Evolutionary conservation across 257 asterid genomes (phyloP).

Genomic region (Phtheirospermum japonicum): DNA sequence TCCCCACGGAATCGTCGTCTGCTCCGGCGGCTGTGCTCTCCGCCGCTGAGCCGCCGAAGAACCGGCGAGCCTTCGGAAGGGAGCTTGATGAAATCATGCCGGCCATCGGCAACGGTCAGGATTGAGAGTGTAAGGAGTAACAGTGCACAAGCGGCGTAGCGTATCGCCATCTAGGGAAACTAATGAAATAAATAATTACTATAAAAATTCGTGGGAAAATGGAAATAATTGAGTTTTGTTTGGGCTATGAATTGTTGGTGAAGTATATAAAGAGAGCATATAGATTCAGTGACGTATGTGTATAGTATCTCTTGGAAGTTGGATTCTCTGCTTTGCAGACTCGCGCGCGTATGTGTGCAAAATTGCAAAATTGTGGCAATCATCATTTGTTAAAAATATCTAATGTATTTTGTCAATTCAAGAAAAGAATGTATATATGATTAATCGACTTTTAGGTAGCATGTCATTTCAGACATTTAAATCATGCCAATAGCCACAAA

Average conservation of each 20-base stretch:
- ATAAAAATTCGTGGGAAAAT: no score
- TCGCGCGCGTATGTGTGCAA: background rate
- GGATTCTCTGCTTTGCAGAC: slow-evolving; percentile 28
- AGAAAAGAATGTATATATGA: no score
- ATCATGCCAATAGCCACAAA: no score
- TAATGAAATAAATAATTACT: no score
- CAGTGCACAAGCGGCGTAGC: slow-evolving; percentile 43
- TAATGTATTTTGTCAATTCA: background rate
- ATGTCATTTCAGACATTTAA: no score
- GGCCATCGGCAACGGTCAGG: slow-evolving; percentile 47
- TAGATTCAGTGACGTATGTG: no score
- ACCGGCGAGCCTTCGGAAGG: slow-evolving; percentile 60
- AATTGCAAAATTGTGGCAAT: no score
- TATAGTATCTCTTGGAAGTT: background rate
- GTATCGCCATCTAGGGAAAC: slow-evolving; percentile 42
- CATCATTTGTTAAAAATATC: background rate
- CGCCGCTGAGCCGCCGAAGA: slow-evolving; percentile 34
- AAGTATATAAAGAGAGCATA: no score
- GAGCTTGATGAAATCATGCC: slow-evolving; percentile 51
- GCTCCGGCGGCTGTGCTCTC: slow-evolving; percentile 36
- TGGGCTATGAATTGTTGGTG: no score
- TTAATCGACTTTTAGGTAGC: no score
- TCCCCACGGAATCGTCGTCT: slow-evolving; percentile 66
- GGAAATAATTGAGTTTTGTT: no score
- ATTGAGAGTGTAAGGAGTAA: slow-evolving; percentile 49